A percentile compares a stretch with the other conserved stretches of the same genome.
These are phyloP conservation scores for Alternaria postmessia DNA, from an alignment of 2,329 filamentous ascomycete genomes.

Conservation along the genomic window DNA sequence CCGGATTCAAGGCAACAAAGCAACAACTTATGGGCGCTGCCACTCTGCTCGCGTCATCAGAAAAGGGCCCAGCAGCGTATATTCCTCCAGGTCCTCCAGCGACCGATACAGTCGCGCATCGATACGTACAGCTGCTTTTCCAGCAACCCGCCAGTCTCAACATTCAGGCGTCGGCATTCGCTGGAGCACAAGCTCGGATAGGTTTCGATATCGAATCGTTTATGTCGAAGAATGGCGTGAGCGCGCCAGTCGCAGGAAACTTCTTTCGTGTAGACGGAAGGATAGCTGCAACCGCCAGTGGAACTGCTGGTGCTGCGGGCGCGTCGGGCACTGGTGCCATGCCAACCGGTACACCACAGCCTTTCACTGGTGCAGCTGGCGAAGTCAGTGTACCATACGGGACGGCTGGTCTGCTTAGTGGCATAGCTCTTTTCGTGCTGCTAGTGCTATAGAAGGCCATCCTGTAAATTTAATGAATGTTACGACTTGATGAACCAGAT, in stretches of 20 bases:
- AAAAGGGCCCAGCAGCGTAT: constrained; percentile 44
- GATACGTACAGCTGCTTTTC: constrained; percentile 48
- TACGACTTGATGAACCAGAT: not conserved
- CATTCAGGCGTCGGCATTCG: constrained; percentile 33
- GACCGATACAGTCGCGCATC: constrained; percentile 44
- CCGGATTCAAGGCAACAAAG: constrained; percentile 45
- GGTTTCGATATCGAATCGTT: constrained; percentile 43
- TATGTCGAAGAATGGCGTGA: constrained; percentile 33
- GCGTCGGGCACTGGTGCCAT: constrained; percentile 23
- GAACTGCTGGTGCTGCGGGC: not conserved
- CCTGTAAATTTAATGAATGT: not conserved
- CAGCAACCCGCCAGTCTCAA: constrained; percentile 37
- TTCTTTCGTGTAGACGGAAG: constrained; percentile 48
- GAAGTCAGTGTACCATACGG: constrained; percentile 19
- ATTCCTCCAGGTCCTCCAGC: constrained; percentile 44
- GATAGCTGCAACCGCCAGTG: constrained; percentile 15
- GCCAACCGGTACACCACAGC: constrained; percentile 19
- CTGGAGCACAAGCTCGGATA: constrained; percentile 31
- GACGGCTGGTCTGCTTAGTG: constrained; percentile 23
- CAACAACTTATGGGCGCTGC: constrained; percentile 31
- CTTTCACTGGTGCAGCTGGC: constrained; percentile 33
- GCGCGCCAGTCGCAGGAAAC: constrained; percentile 42
- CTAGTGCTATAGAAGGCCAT: constrained; percentile 13
- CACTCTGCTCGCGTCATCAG: constrained; percentile 37
- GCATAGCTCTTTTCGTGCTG: constrained; percentile 23